Conservation (phyloP, 1,284 basidiomycete species). For the Entoloma clypeatum region DNA sequence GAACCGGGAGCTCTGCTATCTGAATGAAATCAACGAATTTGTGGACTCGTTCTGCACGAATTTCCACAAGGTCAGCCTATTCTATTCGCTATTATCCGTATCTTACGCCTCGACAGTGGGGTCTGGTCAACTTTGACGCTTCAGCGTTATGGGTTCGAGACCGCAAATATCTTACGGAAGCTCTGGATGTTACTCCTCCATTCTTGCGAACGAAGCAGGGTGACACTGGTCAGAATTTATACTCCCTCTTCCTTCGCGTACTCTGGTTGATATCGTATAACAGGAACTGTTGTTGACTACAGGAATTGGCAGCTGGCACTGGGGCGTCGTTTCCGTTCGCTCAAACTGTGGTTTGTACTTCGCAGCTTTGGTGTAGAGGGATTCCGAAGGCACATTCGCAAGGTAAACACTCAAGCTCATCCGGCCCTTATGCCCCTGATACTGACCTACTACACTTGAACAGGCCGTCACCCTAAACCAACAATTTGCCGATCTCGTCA, state of each 20-base stretch:
- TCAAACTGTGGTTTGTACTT: conserved; percentile 93
- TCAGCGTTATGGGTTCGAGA: conserved; percentile 79
- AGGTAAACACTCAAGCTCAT: conserved; percentile 36
- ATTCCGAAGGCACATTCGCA: conserved; percentile 71
- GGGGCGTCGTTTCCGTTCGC: conserved; percentile 84
- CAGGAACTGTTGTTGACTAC: conserved; percentile 85
- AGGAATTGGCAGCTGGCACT: conserved; percentile 92
- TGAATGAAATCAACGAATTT: conserved; percentile 74
- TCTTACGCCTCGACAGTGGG: conserved; percentile 50
- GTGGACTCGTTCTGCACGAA: conserved; percentile 87
- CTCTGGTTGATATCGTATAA: neutral
- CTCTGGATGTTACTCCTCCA: conserved; percentile 85
- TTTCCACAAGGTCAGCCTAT: conserved; percentile 83
- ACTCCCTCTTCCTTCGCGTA: neutral
- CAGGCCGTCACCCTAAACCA: conserved; percentile 66
- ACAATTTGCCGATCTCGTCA: conserved; percentile 56
- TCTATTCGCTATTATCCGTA: neutral
- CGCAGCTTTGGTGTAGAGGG: conserved; percentile 78
- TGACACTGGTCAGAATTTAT: conserved; percentile 53
- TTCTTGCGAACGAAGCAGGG: conserved; percentile 76
- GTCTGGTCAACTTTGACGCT: conserved; percentile 88
- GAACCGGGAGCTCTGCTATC: conserved; percentile 55
- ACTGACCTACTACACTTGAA: no score
- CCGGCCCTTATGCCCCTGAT: no score
- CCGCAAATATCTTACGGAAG: conserved; percentile 69